A percentile compares a stretch with the other conserved stretches of the same genome.
These are phyloP conservation scores for Acanthochlamys bracteata DNA, from an alignment of 106 monocot genomes.

Conservation along the genomic window DNA sequence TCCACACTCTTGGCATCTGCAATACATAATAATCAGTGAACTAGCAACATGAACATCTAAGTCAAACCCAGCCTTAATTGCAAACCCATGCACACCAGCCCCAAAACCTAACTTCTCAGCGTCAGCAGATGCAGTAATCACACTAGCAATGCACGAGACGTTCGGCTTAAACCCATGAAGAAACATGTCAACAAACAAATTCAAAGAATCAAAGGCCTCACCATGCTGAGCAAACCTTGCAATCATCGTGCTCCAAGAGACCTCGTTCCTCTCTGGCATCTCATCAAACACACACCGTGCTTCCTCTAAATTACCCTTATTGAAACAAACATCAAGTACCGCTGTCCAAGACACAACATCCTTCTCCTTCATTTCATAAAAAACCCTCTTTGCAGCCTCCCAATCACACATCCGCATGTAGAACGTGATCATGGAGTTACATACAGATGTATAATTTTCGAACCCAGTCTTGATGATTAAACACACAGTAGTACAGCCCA, in stretches of 20 bases:
- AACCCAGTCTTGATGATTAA: slow-evolving; percentile 34
- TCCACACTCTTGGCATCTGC: slow-evolving; percentile 24
- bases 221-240: slow-evolving; percentile 44
- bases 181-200: slow-evolving; percentile 36
- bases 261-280: slow-evolving; percentile 53
- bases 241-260: slow-evolving; percentile 54
- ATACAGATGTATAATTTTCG: slow-evolving; percentile 17
- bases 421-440: slow-evolving; percentile 49
- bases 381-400: slow-evolving; percentile 20
- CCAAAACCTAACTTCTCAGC: slow-evolving; percentile 25
- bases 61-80: slow-evolving; percentile 28
- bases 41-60: slow-evolving; percentile 25
- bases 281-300: slow-evolving; percentile 34
- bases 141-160: slow-evolving; percentile 33
- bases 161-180: slow-evolving; percentile 37
- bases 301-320: slow-evolving; percentile 33
- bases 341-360: slow-evolving; percentile 70
- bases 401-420: slow-evolving; percentile 26
- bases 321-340: slow-evolving; percentile 29
- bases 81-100: slow-evolving; percentile 26
- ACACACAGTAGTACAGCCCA: slow-evolving; percentile 21
- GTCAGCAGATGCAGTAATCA: slow-evolving; percentile 31
- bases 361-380: slow-evolving; percentile 43
- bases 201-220: slow-evolving; percentile 22
- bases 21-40: slow-evolving; percentile 60